Percentiles rank a stretch among this genome's conserved stretches.
Evolutionary conservation across 306 rosid genomes (phyloP).

Genomic region (Prinsepia uniflora): DNA sequence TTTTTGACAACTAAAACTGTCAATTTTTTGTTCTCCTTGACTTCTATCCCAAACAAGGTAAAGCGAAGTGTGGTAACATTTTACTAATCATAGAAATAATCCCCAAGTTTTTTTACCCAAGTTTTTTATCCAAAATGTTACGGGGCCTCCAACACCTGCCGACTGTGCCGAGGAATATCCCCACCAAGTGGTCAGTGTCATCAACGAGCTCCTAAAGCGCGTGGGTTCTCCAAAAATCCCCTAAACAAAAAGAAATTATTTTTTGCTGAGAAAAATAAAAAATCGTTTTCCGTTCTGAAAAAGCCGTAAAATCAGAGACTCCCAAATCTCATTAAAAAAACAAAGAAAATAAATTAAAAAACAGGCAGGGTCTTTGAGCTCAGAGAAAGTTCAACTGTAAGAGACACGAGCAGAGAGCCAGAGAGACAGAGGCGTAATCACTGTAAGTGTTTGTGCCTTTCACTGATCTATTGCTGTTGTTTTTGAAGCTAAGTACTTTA

Average conservation of each 20-base stretch:
- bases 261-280: not conserved
- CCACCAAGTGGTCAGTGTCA: not conserved
- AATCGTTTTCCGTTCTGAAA: slow-evolving; percentile 2
- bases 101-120: not conserved
- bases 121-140: not conserved
- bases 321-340: not conserved
- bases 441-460: not conserved
- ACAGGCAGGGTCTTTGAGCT: slow-evolving; percentile 5
- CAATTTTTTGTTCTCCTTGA: no score
- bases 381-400: not conserved
- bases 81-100: no score
- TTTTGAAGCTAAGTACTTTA: slow-evolving; percentile 1
- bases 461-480: not conserved
- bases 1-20: no score
- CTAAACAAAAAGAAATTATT: not conserved
- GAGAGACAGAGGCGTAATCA: not conserved
- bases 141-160: not conserved
- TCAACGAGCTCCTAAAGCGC: not conserved
- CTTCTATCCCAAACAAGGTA: no score
- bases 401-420: not conserved
- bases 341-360: no score
- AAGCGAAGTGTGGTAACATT: no score
- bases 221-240: not conserved
- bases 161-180: not conserved
- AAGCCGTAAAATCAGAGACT: slow-evolving; percentile 10